Conservation (phyloP, 169 alveolate genomes). For the Blepharisma undulans region DNA sequence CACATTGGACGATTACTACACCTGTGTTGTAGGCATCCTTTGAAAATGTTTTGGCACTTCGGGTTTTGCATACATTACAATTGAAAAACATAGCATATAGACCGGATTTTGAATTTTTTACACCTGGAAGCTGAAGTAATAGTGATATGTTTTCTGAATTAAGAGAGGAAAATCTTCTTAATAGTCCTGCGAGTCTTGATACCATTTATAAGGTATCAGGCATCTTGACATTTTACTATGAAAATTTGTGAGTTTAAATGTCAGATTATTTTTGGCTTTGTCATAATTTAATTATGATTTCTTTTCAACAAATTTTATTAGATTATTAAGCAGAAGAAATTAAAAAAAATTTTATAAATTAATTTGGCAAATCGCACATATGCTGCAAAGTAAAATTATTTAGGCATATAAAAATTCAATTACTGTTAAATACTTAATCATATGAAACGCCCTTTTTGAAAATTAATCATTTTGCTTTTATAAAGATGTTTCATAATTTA, state of each 20-base stretch:
- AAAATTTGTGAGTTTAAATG: not conserved
- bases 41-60: conserved; percentile 69
- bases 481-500: not conserved
- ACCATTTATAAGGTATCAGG: conserved; percentile 37
- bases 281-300: too few species aligned
- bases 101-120: conserved; percentile 47
- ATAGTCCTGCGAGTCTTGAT: not conserved
- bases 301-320: too few species aligned
- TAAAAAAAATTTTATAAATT: too few species aligned
- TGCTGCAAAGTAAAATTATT: too few species aligned
- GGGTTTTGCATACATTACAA: conserved; percentile 77
- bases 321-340: too few species aligned
- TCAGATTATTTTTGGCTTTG: not conserved
- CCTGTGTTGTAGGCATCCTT: conserved; percentile 82
- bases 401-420: not conserved
- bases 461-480: not conserved
- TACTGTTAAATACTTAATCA: not conserved
- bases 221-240: not conserved
- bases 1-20: conserved; percentile 82
- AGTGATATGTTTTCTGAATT: not conserved
- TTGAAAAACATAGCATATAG: conserved; percentile 73
- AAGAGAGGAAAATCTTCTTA: not conserved
- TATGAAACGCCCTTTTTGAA: not conserved
- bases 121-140: conserved; percentile 5
- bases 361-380: not conserved